Conservation (phyloP, 2,329 filamentous ascomycete genomes). For the Xylariaceae sp. region DNA sequence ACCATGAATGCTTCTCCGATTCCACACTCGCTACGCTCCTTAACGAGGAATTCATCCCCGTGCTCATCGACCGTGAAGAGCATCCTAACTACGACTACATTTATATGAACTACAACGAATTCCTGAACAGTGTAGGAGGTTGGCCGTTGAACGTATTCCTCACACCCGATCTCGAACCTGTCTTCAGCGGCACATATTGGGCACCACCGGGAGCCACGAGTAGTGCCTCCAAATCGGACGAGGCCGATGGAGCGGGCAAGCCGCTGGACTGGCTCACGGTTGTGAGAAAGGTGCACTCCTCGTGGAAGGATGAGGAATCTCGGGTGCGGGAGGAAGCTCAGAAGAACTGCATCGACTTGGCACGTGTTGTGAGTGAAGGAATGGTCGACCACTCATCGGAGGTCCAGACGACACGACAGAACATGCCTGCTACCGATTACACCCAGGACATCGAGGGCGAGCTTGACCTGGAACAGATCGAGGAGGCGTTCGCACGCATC, state of each 20-base stretch:
- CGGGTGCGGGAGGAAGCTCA: slow-evolving; percentile 77
- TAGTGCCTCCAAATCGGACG: slow-evolving; percentile 34
- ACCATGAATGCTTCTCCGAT: slow-evolving; percentile 85
- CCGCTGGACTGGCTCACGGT: slow-evolving; percentile 79
- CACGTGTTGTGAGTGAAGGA: slow-evolving; percentile 84
- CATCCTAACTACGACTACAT: slow-evolving; percentile 90
- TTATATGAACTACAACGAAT: slow-evolving; percentile 98
- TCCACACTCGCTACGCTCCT: slow-evolving; percentile 72
- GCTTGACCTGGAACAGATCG: slow-evolving; percentile 82
- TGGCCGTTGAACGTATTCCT: slow-evolving; percentile 98
- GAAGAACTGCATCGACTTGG: slow-evolving; percentile 73
- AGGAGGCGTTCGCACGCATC: slow-evolving; percentile 82
- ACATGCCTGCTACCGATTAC: slow-evolving; percentile 20
- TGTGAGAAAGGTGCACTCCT: slow-evolving; percentile 66
- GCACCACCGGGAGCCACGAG: slow-evolving; percentile 65
- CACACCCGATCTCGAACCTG: slow-evolving; percentile 84
- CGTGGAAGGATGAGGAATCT: slow-evolving; percentile 80
- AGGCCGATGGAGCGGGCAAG: slow-evolving; percentile 46
- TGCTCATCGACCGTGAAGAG: slow-evolving; percentile 91
- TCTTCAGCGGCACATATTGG: slow-evolving; percentile 97
- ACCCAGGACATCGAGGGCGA: slow-evolving; percentile 52
- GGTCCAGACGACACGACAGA: neutral
- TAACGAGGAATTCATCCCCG: slow-evolving; percentile 82
- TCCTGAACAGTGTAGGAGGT: slow-evolving; percentile 81
- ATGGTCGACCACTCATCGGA: slow-evolving; percentile 30